Evolutionary conservation across 2,329 filamentous ascomycete genomes (phyloP).

Genomic region (Fusarium denticulatum): DNA sequence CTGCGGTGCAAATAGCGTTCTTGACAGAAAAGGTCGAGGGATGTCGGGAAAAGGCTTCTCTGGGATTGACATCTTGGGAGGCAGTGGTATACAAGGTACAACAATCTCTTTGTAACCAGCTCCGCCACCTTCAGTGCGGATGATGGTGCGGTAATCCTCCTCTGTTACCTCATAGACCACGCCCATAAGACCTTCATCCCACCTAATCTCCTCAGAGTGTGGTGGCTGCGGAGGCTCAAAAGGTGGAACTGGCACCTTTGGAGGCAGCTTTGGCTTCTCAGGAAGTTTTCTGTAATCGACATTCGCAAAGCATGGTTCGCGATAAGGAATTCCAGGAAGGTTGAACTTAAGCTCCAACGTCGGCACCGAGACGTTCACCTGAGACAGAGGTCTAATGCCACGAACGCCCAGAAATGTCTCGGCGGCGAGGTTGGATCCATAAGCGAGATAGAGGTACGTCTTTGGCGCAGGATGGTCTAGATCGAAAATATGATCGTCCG

Average conservation of each 20-base stretch:
- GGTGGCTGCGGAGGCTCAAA: conserved; percentile 40
- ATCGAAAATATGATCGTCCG: conserved; percentile 38
- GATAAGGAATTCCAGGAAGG: conserved; percentile 84
- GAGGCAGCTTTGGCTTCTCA: conserved; percentile 50
- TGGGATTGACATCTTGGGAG: conserved; percentile 68
- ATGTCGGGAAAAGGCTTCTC: conserved; percentile 63
- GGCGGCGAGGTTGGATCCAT: conserved; percentile 87
- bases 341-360: conserved; percentile 83
- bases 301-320: conserved; percentile 93
- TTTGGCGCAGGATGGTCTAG: conserved; percentile 36
- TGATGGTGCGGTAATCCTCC: conserved; percentile 84
- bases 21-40: conserved; percentile 77
- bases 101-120: conserved; percentile 84
- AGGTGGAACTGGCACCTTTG: conserved; percentile 42
- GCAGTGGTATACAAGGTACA: conserved; percentile 79
- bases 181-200: conserved; percentile 86
- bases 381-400: conserved; percentile 82
- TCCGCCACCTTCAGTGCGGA: conserved; percentile 90
- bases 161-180: conserved; percentile 95
- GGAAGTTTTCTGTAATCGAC: conserved; percentile 69
- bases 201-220: conserved; percentile 50
- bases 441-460: conserved; percentile 83
- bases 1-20: conserved; percentile 81
- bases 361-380: conserved; percentile 84
- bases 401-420: conserved; percentile 82